Evolutionary conservation across 768 basidiomycete species (phyloP).

Genomic region (Russula earlei): DNA sequence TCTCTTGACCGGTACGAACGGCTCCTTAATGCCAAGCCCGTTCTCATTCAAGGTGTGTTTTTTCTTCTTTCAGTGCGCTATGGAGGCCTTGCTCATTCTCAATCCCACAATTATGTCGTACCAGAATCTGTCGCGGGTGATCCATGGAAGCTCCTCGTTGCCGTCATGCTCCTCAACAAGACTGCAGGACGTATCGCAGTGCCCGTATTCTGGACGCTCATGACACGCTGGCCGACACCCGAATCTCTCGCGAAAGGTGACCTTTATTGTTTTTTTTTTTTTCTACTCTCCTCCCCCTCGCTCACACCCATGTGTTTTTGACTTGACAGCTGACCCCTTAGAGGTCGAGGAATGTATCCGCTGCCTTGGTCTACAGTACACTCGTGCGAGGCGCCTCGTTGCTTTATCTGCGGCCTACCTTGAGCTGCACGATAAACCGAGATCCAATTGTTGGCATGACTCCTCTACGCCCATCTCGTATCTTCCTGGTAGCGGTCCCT

Average conservation of each 20-base stretch:
- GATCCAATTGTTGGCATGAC: conserved; percentile 14
- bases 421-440: conserved; percentile 30
- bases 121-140: conserved; percentile 43
- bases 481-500: conserved; percentile 56
- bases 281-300: neutral
- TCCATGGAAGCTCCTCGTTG: conserved; percentile 64
- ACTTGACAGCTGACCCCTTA: conserved; percentile 31
- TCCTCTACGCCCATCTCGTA: conserved; percentile 37
- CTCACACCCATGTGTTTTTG: neutral
- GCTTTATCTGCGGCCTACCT: conserved; percentile 45
- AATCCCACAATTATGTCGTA: too few relatives aligned
- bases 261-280: conserved; percentile 22
- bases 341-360: conserved; percentile 40
- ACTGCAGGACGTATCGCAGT: conserved; percentile 54
- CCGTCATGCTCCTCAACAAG: conserved; percentile 60
- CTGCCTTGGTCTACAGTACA: conserved; percentile 50
- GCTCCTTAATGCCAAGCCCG: conserved; percentile 22
- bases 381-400: conserved; percentile 48
- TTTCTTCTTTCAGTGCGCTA: neutral
- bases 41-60: conserved; percentile 24
- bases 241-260: conserved; percentile 45
- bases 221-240: conserved; percentile 51
- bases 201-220: conserved; percentile 53
- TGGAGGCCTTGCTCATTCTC: neutral
- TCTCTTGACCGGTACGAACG: conserved; percentile 10